Evolutionary conservation across 805 yeast species (phyloP).

Genomic region (Schizosaccharomyces cryophilus): DNA sequence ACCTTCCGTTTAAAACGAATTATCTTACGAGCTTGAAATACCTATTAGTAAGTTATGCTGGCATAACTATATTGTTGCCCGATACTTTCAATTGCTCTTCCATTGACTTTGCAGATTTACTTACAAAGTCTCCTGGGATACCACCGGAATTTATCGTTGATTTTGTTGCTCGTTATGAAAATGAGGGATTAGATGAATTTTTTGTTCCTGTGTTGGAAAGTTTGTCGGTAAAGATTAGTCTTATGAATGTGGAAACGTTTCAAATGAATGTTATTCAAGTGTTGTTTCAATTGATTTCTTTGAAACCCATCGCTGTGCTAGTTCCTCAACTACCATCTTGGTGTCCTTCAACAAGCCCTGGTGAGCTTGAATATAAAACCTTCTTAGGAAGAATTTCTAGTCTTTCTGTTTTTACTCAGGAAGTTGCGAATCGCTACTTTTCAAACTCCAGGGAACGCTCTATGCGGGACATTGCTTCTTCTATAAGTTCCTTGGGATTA

Average conservation of each 20-base stretch:
- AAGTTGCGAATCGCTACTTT: conserved; percentile 5
- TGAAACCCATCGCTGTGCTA: conserved; percentile 35
- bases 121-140: conserved; percentile 7
- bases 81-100: conserved; percentile 7
- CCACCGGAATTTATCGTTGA: conserved; percentile 28
- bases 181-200: conserved; percentile 42
- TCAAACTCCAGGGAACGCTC: conserved; percentile 13
- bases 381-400: conserved; percentile 29
- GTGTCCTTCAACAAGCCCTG: conserved; percentile 24
- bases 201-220: conserved; percentile 23
- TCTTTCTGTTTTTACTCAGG: not conserved
- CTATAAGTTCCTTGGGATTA: not conserved
- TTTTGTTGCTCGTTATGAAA: conserved; percentile 31
- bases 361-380: conserved; percentile 34
- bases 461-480: conserved; percentile 7
- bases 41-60: conserved; percentile 25
- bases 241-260: conserved; percentile 7
- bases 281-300: conserved; percentile 29
- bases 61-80: conserved; percentile 11
- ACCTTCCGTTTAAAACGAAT: conserved; percentile 16
- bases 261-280: conserved; percentile 18
- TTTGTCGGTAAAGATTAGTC: conserved; percentile 17
- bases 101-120: conserved; percentile 5
- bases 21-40: conserved; percentile 21
- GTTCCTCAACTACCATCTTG: conserved; percentile 34